Base-by-base conservation (phyloP, 2,329 filamentous ascomycete species). In the Elsinoe perseae region DNA sequence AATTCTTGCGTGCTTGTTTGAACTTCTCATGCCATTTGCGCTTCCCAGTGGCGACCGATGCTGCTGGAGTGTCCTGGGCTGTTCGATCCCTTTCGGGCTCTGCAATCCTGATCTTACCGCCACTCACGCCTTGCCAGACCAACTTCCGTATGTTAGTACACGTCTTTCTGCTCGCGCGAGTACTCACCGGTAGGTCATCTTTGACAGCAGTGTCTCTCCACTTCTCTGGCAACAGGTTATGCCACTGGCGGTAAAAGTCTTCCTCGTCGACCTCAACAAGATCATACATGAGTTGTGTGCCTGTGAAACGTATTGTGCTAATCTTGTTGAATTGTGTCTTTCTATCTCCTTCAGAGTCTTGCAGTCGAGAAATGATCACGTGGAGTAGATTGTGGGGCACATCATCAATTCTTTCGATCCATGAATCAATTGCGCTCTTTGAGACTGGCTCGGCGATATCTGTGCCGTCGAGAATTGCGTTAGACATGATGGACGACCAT, bases 401-500 rank as follows among this genome's bases (percentile, higher is more conserved):
- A 56, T 73, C 70, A 9, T 70, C 68, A 32, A 71, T 69, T 18
- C 72, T 68, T 16, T 65, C 63, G 2, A 68, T 64, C 9, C 66
- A 61, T 21, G 62, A 65, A 14, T 65, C 61, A 4, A 73, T 60
- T 42, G 71, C 67, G 5, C 61, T 58, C 1, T 64, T 64, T n/a
- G 70, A 50, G 57, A 76, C 70, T 8, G 71, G 64, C 7, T 61
- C 65, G 23, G 68, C 68, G 12, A 77, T 62, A 56, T 72, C 69
- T 50, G 74, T 60, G 9, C 69, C 68, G 52, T 74, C 70, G 4
- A 73, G 73, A 42, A 68, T 60, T 10, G 74, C 69, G 36, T 69
- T 69, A 7, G 69, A 66, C 34, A 74, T 64, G 32, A 77, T 71
- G 5, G 69, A 66, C 23, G 67, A 65, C 80, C 80, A 83, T 18